Evolutionary conservation across 768 basidiomycete genomes (phyloP).

Genomic region (Solioccasus polychromus): DNA sequence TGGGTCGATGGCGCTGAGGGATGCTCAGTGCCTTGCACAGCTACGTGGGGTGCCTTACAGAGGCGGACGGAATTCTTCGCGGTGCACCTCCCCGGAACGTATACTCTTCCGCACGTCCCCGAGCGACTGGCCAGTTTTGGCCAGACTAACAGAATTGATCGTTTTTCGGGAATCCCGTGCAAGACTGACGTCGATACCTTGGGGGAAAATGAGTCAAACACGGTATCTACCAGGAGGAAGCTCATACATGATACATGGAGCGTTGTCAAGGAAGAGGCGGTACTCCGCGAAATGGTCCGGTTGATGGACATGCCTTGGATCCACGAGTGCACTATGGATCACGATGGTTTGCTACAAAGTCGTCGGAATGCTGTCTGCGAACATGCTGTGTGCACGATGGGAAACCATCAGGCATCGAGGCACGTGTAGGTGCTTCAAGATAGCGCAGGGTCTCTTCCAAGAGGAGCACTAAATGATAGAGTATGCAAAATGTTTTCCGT

Average conservation of each 20-base stretch:
- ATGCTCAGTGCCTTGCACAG: neutral
- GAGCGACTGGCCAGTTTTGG: neutral
- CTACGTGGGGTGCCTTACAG: slow-evolving; percentile 3
- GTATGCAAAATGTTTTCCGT: too few relatives aligned
- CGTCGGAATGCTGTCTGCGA: too few relatives aligned
- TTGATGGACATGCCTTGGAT: too few relatives aligned
- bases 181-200: slow-evolving; percentile 4
- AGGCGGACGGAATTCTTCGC: slow-evolving; percentile 1
- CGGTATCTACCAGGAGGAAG: neutral
- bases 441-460: too few relatives aligned
- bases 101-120: neutral
- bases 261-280: too few relatives aligned
- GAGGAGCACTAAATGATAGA: too few relatives aligned
- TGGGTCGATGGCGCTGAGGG: slow-evolving; percentile 1
- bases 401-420: neutral
- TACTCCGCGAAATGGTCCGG: neutral
- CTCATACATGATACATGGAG: slow-evolving; percentile 6
- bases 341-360: too few relatives aligned
- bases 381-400: neutral
- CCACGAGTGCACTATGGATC: too few relatives aligned
- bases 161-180: slow-evolving; percentile 6
- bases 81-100: neutral
- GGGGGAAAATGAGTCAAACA: neutral
- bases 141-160: slow-evolving; percentile 3
- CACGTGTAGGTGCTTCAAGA: neutral